phyloP scores from a whole-genome alignment of 2,329 filamentous ascomycete species.

The Penicillium sp. region DNA sequence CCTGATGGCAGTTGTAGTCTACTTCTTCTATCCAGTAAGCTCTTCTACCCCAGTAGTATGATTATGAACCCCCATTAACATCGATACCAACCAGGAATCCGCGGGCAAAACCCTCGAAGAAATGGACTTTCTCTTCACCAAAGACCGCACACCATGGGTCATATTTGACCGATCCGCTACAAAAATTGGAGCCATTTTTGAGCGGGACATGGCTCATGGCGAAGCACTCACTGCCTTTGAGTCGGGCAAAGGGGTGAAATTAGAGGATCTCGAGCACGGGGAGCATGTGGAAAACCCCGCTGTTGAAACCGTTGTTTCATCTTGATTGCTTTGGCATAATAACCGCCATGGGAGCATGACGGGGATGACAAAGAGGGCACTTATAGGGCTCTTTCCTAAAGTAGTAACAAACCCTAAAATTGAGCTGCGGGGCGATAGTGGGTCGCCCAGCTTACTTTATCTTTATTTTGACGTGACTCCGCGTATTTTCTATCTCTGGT shows the following conservation, averaged over 20 bases:
- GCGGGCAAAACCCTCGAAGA: conserved; percentile 22
- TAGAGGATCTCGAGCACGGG: background rate
- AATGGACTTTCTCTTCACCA: conserved; percentile 21
- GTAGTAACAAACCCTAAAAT: too few species aligned
- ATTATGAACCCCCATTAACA: background rate
- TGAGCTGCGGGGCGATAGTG: background rate
- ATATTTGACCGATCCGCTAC: conserved; percentile 19
- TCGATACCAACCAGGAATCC: conserved; percentile 17
- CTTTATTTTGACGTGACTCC: background rate
- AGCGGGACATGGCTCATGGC: conserved; percentile 21
- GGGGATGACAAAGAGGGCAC: too few species aligned
- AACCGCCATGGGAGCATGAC: too few species aligned
- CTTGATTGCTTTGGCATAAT: background rate
- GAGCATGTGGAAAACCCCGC: background rate
- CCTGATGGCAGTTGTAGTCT: conserved; percentile 20
- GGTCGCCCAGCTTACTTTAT: background rate
- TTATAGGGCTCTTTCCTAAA: too few species aligned
- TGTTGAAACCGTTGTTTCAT: background rate
- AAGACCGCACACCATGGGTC: conserved; percentile 19
- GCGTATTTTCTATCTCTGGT: too few species aligned
- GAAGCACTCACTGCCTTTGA: conserved; percentile 23
- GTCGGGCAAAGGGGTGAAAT: background rate
- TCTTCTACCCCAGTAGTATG: background rate
- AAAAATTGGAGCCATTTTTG: conserved; percentile 22
- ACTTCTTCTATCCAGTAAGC: conserved; percentile 22